These are phyloP conservation scores for Biancaea sappan DNA, from an alignment of 306 rosid species.

Conservation along the genomic window DNA sequence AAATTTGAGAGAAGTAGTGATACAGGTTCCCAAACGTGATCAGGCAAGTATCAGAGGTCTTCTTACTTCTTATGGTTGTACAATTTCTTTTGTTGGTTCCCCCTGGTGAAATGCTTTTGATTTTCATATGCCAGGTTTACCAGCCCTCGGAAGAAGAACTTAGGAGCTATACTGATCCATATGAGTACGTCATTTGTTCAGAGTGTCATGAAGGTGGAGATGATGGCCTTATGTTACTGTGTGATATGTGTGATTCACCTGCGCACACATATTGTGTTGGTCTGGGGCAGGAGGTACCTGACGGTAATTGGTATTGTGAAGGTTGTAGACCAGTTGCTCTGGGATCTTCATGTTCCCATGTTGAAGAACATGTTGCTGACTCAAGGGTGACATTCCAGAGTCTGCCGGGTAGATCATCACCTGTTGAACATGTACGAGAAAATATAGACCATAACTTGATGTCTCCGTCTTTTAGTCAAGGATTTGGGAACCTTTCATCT, in stretches of 20 bases:
- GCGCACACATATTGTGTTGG: slow-evolving; percentile 96
- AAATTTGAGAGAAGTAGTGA: slow-evolving; percentile 63
- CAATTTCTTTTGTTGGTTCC: slow-evolving; percentile 20
- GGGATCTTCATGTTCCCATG: slow-evolving; percentile 78
- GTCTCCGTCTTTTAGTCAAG: slow-evolving; percentile 67
- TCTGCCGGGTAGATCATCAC: slow-evolving; percentile 51
- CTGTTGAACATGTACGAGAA: slow-evolving; percentile 48
- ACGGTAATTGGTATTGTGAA: slow-evolving; percentile 88
- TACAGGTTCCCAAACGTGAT: slow-evolving; percentile 86
- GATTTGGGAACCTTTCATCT: slow-evolving; percentile 55
- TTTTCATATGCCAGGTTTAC: slow-evolving; percentile 66
- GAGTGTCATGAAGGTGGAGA: slow-evolving; percentile 94
- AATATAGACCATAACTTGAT: slow-evolving; percentile 66
- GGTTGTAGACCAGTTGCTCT: slow-evolving; percentile 78
- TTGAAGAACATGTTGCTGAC: slow-evolving; percentile 54
- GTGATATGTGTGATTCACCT: slow-evolving; percentile 93
- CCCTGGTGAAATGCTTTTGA: slow-evolving; percentile 19
- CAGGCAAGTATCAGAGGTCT: slow-evolving; percentile 78
- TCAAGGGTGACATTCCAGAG: slow-evolving; percentile 50
- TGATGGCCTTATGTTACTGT: slow-evolving; percentile 85
- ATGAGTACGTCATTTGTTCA: slow-evolving; percentile 76
- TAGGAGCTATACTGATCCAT: slow-evolving; percentile 89
- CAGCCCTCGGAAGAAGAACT: slow-evolving; percentile 96
- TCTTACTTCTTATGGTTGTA: slow-evolving; percentile 25
- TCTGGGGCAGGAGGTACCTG: slow-evolving; percentile 86